Conservation (phyloP, 1,139 yeast species). For the Neolecta irregularis region DNA sequence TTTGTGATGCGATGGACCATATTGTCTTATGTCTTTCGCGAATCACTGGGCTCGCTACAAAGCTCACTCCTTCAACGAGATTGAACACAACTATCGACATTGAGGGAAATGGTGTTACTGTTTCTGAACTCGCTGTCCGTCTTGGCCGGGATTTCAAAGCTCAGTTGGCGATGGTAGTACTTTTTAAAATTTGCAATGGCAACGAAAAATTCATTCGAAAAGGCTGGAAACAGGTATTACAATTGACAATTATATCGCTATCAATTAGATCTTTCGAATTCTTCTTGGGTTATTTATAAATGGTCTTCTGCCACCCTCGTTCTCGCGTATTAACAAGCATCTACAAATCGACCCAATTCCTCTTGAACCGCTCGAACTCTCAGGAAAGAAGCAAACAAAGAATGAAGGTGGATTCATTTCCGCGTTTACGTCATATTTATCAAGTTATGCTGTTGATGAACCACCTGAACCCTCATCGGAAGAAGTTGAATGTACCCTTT, state of each 20-base stretch:
- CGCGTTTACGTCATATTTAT: slow-evolving; percentile 78
- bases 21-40: slow-evolving; percentile 49
- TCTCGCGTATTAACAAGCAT: slow-evolving; percentile 45
- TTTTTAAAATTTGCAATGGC: slow-evolving; percentile 59
- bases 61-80: slow-evolving; percentile 22
- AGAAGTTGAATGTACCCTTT: slow-evolving; percentile 72
- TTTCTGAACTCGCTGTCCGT: slow-evolving; percentile 65
- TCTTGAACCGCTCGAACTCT: slow-evolving; percentile 28
- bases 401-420: slow-evolving; percentile 56
- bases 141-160: slow-evolving; percentile 88
- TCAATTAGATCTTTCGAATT: slow-evolving; percentile 29
- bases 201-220: slow-evolving; percentile 32
- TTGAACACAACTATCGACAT: slow-evolving; percentile 25
- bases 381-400: slow-evolving; percentile 15
- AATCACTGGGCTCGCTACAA: slow-evolving; percentile 33
- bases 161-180: slow-evolving; percentile 71
- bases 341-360: slow-evolving; percentile 39
- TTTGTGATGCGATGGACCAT: slow-evolving; percentile 45
- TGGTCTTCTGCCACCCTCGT: slow-evolving; percentile 55
- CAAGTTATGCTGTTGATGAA: slow-evolving; percentile 63
- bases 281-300: slow-evolving; percentile 55
- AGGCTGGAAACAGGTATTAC: slow-evolving; percentile 44
- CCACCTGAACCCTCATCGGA: slow-evolving; percentile 85
- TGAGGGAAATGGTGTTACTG: slow-evolving; percentile 45
- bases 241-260: neutral